Percentiles rank a stretch among this genome's conserved stretches.
Evolutionary conservation across 2,329 filamentous ascomycete genomes (phyloP).

Genomic region (Fusarium sp.): DNA sequence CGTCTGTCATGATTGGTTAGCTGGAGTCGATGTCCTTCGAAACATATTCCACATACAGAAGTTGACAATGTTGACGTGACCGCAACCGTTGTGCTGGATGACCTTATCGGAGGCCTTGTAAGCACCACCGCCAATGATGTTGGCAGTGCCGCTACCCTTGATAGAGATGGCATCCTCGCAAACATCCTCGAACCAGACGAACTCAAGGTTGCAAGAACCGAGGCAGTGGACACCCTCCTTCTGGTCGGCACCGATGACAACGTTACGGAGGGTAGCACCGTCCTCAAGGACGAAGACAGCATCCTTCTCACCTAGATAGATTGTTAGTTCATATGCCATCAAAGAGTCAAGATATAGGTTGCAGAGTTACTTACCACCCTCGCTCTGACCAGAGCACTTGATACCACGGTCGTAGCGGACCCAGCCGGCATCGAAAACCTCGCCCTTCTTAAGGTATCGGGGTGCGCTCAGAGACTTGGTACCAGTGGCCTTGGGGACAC

Average conservation of each 20-base stretch:
- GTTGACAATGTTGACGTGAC: constrained; percentile 59
- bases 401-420: constrained; percentile 59
- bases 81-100: constrained; percentile 64
- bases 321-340: not conserved
- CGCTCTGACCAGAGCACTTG: constrained; percentile 59
- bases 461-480: constrained; percentile 50
- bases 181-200: constrained; percentile 66
- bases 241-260: constrained; percentile 63
- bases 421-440: constrained; percentile 53
- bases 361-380: constrained; percentile 56
- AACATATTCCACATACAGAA: constrained; percentile 10
- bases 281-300: constrained; percentile 60
- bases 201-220: constrained; percentile 60
- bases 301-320: constrained; percentile 42
- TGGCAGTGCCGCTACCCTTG: constrained; percentile 51
- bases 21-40: no score
- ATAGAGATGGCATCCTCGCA: constrained; percentile 55
- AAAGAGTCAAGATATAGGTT: fast-evolving
- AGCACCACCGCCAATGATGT: constrained; percentile 62
- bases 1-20: constrained; percentile 40
- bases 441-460: constrained; percentile 49
- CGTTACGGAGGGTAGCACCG: constrained; percentile 62
- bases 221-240: constrained; percentile 64
- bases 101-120: constrained; percentile 63
- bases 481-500: constrained; percentile 51